phyloP scores from a whole-genome alignment of 2,329 filamentous ascomycete genomes.

The Hyphodiscus sp. region DNA sequence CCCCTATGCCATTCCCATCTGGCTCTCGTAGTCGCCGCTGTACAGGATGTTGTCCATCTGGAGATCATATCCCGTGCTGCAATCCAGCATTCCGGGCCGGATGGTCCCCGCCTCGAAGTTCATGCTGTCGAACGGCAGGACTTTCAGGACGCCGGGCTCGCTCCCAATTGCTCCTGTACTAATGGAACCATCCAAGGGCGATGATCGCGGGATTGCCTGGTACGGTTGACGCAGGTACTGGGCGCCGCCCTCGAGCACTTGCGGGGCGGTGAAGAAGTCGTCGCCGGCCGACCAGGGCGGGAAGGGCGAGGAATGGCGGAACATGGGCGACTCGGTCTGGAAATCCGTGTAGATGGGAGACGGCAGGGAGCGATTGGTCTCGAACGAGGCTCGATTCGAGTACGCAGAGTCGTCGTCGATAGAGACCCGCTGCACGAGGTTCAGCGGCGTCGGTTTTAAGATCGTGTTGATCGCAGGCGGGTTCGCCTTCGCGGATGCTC shows the following conservation, averaged over 20 bases:
- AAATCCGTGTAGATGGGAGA: conserved; percentile 24
- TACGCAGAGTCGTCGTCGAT: conserved; percentile 13
- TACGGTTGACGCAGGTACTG: conserved; percentile 18
- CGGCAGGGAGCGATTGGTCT: conserved; percentile 16
- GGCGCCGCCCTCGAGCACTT: conserved; percentile 19
- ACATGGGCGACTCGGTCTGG: conserved; percentile 21
- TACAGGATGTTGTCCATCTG: background rate
- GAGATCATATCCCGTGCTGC: conserved; percentile 11
- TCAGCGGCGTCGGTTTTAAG: conserved; percentile 8
- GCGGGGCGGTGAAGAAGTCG: conserved; percentile 19
- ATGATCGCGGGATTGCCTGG: conserved; percentile 9
- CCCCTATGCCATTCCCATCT: conserved; percentile 14
- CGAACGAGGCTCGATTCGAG: conserved; percentile 13
- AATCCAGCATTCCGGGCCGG: conserved; percentile 18
- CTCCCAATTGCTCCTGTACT: conserved; percentile 3
- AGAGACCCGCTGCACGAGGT: conserved; percentile 4
- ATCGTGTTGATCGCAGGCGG: background rate
- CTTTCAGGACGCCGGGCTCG: conserved; percentile 13
- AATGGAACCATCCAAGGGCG: conserved; percentile 6
- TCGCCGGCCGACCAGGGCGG: conserved; percentile 20
- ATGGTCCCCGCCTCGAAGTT: conserved; percentile 21
- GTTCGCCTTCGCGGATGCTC: conserved; percentile 5
- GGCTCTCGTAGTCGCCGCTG: background rate
- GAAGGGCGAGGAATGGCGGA: conserved; percentile 21
- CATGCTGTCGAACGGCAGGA: conserved; percentile 18